phyloP scores from a whole-genome alignment of 2,329 filamentous ascomycete species.

The Aspergillus novoparasiticus region DNA sequence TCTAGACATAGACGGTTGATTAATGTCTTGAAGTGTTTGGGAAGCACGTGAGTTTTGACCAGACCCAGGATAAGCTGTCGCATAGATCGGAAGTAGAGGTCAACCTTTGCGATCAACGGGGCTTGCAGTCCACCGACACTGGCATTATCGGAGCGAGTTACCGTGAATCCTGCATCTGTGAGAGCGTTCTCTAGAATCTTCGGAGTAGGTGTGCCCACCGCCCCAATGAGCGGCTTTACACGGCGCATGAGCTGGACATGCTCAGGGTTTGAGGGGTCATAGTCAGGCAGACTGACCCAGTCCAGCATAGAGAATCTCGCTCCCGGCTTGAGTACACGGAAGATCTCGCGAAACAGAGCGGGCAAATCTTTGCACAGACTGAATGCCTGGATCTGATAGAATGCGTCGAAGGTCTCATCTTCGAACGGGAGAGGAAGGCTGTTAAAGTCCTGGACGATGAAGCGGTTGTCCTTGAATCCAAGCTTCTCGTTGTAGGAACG shows the following conservation, averaged over 20 bases:
- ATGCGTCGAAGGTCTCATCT: slow-evolving; percentile 54
- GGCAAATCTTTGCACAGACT: slow-evolving; percentile 56
- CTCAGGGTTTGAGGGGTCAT: slow-evolving; percentile 50
- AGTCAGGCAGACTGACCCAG: slow-evolving; percentile 56
- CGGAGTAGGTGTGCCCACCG: slow-evolving; percentile 57
- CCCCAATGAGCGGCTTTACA: slow-evolving; percentile 59
- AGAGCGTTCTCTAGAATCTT: slow-evolving; percentile 51
- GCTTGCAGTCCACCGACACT: slow-evolving; percentile 56
- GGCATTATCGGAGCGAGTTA: slow-evolving; percentile 55
- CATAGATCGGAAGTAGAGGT: slow-evolving; percentile 57
- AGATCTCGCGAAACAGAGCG: slow-evolving; percentile 52
- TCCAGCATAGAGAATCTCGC: slow-evolving; percentile 55
- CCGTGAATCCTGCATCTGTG: slow-evolving; percentile 50
- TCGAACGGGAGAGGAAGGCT: slow-evolving; percentile 55
- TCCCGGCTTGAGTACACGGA: slow-evolving; percentile 54
- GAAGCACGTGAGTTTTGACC: slow-evolving; percentile 51
- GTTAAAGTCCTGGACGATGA: slow-evolving; percentile 57
- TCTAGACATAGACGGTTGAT: slow-evolving; percentile 58
- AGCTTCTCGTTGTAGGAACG: slow-evolving; percentile 47
- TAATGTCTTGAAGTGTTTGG: slow-evolving; percentile 55
- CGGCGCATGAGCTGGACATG: slow-evolving; percentile 57
- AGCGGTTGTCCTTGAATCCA: slow-evolving; percentile 48
- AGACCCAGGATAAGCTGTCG: slow-evolving; percentile 53
- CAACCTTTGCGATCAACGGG: slow-evolving; percentile 57
- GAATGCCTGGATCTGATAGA: slow-evolving; percentile 61